Conservation (phyloP, 2,329 filamentous ascomycete species). For the Talaromyces islandicus region DNA sequence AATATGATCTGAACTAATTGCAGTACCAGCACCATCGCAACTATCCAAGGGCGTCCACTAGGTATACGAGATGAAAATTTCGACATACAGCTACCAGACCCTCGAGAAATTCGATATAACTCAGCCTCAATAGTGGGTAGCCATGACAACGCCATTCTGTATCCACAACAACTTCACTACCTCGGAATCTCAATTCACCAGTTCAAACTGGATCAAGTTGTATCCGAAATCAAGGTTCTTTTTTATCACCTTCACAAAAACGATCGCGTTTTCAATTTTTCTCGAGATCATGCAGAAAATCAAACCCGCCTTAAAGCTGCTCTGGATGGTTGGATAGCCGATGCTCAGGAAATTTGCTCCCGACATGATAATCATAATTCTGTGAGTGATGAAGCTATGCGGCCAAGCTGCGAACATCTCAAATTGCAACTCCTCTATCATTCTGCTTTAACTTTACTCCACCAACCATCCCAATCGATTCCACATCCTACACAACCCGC, state of each 20-base stretch:
- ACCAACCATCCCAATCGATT: constrained; percentile 33
- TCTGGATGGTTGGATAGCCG: constrained; percentile 18
- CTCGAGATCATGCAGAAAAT: constrained; percentile 12
- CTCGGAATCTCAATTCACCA: constrained; percentile 20
- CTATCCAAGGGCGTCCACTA: constrained; percentile 34
- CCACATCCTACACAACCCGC: constrained; percentile 22
- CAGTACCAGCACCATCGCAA: constrained; percentile 25
- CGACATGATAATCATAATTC: not conserved
- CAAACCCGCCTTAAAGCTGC: constrained; percentile 16
- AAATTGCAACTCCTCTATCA: constrained; percentile 30
- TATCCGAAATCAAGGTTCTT: constrained; percentile 23
- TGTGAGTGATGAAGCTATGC: not conserved
- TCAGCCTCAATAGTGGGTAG: not conserved
- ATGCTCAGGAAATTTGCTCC: constrained; percentile 7
- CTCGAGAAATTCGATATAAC: constrained; percentile 9
- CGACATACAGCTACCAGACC: constrained; percentile 21
- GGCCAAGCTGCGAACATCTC: constrained; percentile 13
- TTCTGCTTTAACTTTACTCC: constrained; percentile 27
- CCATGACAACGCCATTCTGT: not conserved
- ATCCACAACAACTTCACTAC: constrained; percentile 8
- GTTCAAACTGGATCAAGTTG: constrained; percentile 20
- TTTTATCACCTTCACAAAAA: constrained; percentile 21
- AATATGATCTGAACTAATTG: too few relatives aligned
- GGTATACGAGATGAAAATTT: constrained; percentile 35
- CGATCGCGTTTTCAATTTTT: constrained; percentile 16